Evolutionary conservation across 768 basidiomycete species (phyloP).

Genomic region (Hericium coralloides): DNA sequence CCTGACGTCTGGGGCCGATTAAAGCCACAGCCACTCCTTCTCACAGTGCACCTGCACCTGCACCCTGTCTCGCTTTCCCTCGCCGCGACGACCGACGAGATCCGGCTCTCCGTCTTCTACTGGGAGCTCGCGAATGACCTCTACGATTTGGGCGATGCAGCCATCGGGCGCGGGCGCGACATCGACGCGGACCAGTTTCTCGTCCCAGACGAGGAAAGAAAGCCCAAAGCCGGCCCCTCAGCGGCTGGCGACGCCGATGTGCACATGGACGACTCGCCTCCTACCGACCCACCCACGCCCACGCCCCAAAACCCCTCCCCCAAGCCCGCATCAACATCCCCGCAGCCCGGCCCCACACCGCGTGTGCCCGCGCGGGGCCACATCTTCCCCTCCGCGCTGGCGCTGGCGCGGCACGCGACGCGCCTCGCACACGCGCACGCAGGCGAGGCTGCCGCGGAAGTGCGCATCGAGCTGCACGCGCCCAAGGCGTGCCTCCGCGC

Average conservation of each 20-base stretch:
- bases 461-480: conserved; percentile 3
- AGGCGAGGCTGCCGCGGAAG: conserved; percentile 2
- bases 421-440: conserved; percentile 5
- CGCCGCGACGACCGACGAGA: conserved; percentile 8
- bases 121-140: conserved; percentile 42
- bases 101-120: conserved; percentile 7
- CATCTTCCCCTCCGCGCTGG: conserved; percentile 5
- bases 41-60: conserved; percentile 8
- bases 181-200: not conserved
- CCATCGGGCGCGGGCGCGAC: conserved; percentile 31
- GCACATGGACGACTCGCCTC: conserved; percentile 40
- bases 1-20: not conserved
- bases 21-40: not conserved
- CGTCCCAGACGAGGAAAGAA: not conserved
- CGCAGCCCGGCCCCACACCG: too few species aligned
- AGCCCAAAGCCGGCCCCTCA: not conserved
- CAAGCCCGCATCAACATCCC: too few species aligned
- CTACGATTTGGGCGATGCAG: conserved; percentile 79
- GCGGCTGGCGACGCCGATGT: not conserved
- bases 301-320: too few species aligned
- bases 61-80: conserved; percentile 5
- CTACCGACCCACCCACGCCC: conserved; percentile 31
- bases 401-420: conserved; percentile 4
- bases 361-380: conserved; percentile 25
- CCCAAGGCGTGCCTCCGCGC: conserved; percentile 6